Conservation (phyloP, 2,329 filamentous ascomycete genomes). For the Thielaviopsis ethacetica region DNA sequence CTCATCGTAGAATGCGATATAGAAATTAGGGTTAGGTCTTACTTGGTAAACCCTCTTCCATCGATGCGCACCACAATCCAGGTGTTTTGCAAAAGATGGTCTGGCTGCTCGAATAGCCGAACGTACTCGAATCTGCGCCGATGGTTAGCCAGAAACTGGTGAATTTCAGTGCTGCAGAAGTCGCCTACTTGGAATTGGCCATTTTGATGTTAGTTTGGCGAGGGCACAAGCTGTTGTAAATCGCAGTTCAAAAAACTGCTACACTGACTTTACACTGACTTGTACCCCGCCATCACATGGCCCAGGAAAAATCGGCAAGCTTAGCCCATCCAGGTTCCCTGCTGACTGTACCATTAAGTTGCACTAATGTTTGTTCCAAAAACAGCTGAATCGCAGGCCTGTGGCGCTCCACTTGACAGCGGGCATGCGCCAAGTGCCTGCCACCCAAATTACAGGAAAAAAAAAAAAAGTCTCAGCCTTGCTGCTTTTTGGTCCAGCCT, state of each 20-base stretch:
- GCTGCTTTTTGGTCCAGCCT: slow-evolving; percentile 11
- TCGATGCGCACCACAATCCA: slow-evolving; percentile 94
- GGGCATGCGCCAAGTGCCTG: neutral
- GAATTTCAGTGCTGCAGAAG: neutral
- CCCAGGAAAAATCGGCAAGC: neutral
- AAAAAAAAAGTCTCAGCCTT: slow-evolving; percentile 7
- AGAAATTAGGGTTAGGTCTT: slow-evolving; percentile 15
- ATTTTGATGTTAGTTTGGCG: slow-evolving; percentile 18
- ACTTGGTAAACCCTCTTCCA: slow-evolving; percentile 92
- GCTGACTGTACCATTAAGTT: neutral
- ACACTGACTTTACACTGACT: neutral
- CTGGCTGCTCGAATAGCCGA: slow-evolving; percentile 69
- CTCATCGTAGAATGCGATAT: neutral
- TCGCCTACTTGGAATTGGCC: slow-evolving; percentile 38
- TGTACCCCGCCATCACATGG: neutral
- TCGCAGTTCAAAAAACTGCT: neutral
- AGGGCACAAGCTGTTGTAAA: neutral
- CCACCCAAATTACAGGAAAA: neutral
- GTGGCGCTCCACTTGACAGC: neutral
- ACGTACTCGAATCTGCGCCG: slow-evolving; percentile 75
- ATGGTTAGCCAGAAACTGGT: neutral
- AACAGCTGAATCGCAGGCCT: neutral
- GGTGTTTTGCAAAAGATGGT: slow-evolving; percentile 70
- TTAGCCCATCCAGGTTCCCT: neutral
- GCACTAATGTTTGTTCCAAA: neutral